Conservation (phyloP, 805 yeast genomes). For the Kluyveromyces siamensis region DNA sequence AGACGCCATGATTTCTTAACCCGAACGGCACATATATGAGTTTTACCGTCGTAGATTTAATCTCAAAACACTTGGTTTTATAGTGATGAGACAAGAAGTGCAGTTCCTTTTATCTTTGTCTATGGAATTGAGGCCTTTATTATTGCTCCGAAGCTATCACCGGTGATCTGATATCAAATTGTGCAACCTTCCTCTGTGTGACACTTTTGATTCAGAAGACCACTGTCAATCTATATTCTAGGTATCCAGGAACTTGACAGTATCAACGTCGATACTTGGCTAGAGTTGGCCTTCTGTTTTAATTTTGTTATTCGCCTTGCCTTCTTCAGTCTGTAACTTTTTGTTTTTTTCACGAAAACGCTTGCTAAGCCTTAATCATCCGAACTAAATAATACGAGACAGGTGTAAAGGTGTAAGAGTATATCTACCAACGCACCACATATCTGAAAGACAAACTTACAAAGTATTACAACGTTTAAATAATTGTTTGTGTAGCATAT, state of each 20-base stretch:
- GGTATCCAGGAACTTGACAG: no score
- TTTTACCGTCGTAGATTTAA: not conserved
- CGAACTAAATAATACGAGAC: no score
- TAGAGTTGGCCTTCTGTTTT: no score
- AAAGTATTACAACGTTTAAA: no score
- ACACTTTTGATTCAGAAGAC: no score
- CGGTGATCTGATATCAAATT: not conserved
- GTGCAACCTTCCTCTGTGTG: not conserved
- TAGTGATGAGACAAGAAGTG: no score
- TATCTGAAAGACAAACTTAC: no score
- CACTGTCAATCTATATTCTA: not conserved
- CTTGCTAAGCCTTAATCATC: not conserved
- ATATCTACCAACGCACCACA: no score
- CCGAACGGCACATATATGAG: not conserved
- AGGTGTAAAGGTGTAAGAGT: no score
- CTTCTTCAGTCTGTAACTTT: not conserved
- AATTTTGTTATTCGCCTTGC: not conserved
- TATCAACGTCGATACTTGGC: not conserved
- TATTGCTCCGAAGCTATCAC: not conserved
- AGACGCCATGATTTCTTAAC: slow-evolving; percentile 20
- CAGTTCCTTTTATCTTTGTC: no score
- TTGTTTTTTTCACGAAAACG: not conserved
- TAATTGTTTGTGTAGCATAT: no score
- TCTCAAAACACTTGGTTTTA: not conserved
- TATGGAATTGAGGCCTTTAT: not conserved